Base-by-base conservation (phyloP, 805 yeast species). In the Ogataea chonburiensis region DNA sequence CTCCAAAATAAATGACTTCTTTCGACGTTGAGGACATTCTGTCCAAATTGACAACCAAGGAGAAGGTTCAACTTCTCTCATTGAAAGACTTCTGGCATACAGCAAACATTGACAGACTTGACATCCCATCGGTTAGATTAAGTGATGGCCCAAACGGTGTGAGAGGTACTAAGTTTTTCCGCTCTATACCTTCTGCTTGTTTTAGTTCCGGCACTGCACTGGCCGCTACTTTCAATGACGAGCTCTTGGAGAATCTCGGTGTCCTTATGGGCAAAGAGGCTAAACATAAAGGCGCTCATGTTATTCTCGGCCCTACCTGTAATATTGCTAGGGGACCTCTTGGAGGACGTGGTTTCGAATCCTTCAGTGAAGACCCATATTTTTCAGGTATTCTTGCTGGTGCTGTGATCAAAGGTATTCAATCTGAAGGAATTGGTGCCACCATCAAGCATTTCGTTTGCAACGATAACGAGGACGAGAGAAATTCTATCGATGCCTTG, bases 401-500 rank as follows among this genome's bases (percentile, higher is more conserved):
- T n/a, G 56, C 64, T 15, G 61, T 75, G 22, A 63, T 78, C 41
- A 61, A 66, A 28, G 86, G 86, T 28, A 70, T 79, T 31, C 84
- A 79, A 54, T 51, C 58, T 25, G 58, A 65, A 37, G 67, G 72
- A 28, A 64, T 79, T 27, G 68, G 70, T 31, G 81, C 84, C 8
- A 71, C 81, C 23, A 63, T 79, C 48, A 79, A 79, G 60, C 86
- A 79, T 56, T 79, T 59, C 57, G 81, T 76, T 16, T 71, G 79
- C 53, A 79, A 79, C 45, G 85, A 79, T 49, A 68, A 70, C 53
- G 86, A 79, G 53, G 71, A 75, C 40, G 75, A 74, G 40, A 61
- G 86, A 44, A 63, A 58, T 35, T 59, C 69, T 2, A 67, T 73
- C 24, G 70, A 77, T 50, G 62, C 77, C 5, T 56, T 69, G 12